Evolutionary conservation across 2,329 filamentous ascomycete species (phyloP), one percentile per base, ranked within the genome.

Genomic region (Fusarium sp.): DNA sequence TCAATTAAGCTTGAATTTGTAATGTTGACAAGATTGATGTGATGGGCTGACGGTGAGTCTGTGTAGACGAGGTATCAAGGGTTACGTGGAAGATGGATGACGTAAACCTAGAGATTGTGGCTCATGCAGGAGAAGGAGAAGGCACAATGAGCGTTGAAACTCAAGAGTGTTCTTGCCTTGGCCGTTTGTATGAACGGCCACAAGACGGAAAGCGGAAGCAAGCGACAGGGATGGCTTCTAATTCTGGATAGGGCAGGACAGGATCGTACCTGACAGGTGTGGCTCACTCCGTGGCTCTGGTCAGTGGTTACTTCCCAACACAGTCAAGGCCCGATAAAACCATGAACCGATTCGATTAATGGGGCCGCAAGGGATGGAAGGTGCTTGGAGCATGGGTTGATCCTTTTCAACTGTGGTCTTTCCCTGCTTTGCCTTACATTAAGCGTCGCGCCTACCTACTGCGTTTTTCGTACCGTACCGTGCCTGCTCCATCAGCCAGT

Each of bases 201-300:
- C 30, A 35, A 56, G 52, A 17, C 52, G 52, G 32, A 56, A 56
- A 11, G 12, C 15, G 52, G 32, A 56, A 35, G 30, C 9, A 32
- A 32, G 52, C 4, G 20, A 17, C 52, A 56, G 52, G 52, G 52
- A 56, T 35, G 52, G 11, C 52, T 38, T 43, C 70, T 72, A 73
- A 70, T 72, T 67, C 47, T 69, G 60, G 70, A 30, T 62, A 35
- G 56, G 52, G 47, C 63, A 60, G 50, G 50, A 40, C 22, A 11
- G 52, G 60, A 50, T 56, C 27, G 43, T 65, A 56, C 54, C 54
- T 37, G 66, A 57, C 25, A 57, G 37, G 30, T 47, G 37, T 50
- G 54, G 11, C 32, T 37, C 45, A 4, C 32, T 37, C 45, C 17
- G 15, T 20, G 25, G 47, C 47, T 52, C 10, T 52, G 25, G 40